Percentiles rank a stretch among this genome's conserved stretches.
Conservation (phyloP, 169 alveolate genomes). For the Eimeria praecox region DNA sequence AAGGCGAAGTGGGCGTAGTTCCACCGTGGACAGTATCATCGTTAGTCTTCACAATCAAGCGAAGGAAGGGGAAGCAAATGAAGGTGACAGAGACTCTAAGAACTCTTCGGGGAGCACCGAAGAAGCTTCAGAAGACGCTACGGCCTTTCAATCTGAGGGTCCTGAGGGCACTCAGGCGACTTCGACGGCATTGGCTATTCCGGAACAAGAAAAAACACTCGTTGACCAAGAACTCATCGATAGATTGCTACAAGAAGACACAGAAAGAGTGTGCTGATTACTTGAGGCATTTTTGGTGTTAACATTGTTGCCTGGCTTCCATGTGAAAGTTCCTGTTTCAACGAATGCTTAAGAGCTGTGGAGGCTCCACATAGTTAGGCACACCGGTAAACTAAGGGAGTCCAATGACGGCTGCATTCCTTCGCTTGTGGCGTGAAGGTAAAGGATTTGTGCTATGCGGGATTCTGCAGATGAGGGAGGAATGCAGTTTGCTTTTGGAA, state of each 20-base stretch:
- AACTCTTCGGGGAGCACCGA: neutral
- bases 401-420: neutral
- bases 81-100: neutral
- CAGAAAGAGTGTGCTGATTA: constrained; percentile 40
- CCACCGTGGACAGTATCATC: constrained; percentile 39
- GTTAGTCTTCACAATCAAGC: constrained; percentile 29
- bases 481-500: constrained; percentile 77
- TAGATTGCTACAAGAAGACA: constrained; percentile 64
- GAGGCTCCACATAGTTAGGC: neutral
- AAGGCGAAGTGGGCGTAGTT: constrained; percentile 60
- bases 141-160: neutral
- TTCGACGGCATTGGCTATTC: constrained; percentile 27
- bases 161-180: neutral
- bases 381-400: neutral
- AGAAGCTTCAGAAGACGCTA: neutral
- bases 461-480: constrained; percentile 76
- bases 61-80: neutral
- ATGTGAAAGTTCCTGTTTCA: neutral
- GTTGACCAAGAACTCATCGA: constrained; percentile 71
- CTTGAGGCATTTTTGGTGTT: neutral
- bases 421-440: neutral
- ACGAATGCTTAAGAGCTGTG: neutral
- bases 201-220: constrained; percentile 32
- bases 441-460: neutral
- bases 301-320: neutral